Base-by-base conservation (phyloP, 2,329 filamentous ascomycete species). In the Monosporascus sp. region DNA sequence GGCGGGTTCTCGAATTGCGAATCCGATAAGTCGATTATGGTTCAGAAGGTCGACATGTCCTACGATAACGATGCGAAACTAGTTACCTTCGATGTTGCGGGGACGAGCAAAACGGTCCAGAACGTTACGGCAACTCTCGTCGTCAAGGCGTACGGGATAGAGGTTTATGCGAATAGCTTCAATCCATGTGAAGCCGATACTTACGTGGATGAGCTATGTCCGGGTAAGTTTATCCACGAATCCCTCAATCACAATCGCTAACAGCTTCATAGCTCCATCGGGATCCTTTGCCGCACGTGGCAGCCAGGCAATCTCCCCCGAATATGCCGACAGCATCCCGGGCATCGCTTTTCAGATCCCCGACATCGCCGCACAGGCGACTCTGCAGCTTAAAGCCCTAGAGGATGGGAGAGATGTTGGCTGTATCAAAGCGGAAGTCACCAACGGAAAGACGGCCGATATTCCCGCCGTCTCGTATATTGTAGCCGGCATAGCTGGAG, bases 281-380 rank as follows among this genome's bases (percentile, higher is more conserved):
- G 88, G 89, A 24, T 72, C 70, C 6, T 99, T 97, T 65, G 72
- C 82, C 15, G 91, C 93, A 7, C 73, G 75, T 44, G 93, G 91
- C 47, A 74, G 73, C 3, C 87, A 94, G 68, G 71, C 76, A 31
- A 88, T 99, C 39, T 88, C 91, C 17, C 71, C 80, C 0, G 65
- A 84, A 55, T 93, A 85, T 65, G 84, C 89, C 52, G 79, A 79
- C 51, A 73, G 88, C 71, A 93, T 99, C 41, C 94, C 94, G 1
- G 74, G 83, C 2, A 96, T 99, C 60, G 93, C 93, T 14, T 99
- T 97, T 74, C 81, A 83, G 55, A 78, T 99, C 34, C 94, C 94
- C 48, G 92, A 99, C 68, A 87, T 99, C 61, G 86, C 93, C 51
- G 93, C 93, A 38, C 74, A 86, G 63, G 94, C 92, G 36, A 94